These are phyloP conservation scores for Phyllosticta paracitricarpa DNA, from an alignment of 2,329 filamentous ascomycete genomes.

Conservation along the genomic window DNA sequence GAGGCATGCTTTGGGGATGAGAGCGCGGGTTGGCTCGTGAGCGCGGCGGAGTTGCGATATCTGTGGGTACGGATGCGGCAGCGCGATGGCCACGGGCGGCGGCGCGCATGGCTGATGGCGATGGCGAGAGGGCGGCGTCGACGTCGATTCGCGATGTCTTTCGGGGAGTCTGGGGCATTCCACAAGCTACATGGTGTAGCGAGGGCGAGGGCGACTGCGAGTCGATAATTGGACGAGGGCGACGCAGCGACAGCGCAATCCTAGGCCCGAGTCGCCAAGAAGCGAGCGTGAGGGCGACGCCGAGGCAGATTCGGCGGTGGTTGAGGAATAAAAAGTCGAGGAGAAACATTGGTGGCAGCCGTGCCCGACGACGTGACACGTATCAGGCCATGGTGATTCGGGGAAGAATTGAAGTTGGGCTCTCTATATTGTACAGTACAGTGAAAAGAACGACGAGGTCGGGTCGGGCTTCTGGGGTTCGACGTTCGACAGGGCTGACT, in stretches of 20 bases:
- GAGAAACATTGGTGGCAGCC: neutral
- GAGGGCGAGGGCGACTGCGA: too few species aligned
- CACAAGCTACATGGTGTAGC: neutral
- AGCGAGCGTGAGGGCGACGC: neutral
- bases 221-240: neutral
- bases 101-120: neutral
- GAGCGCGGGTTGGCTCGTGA: constrained; percentile 2
- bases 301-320: neutral
- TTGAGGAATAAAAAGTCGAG: neutral
- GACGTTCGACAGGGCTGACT: neutral
- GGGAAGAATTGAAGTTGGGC: neutral
- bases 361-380: neutral
- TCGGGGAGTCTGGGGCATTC: neutral
- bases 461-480: neutral
- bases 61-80: neutral
- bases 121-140: too few species aligned
- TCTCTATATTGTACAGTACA: neutral
- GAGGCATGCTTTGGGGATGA: constrained; percentile 1
- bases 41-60: constrained; percentile 1
- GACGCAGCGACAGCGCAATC: neutral
- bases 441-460: neutral
- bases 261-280: neutral
- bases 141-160: neutral
- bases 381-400: neutral
- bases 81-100: constrained; percentile 6